phyloP scores from a whole-genome alignment of 2,329 filamentous ascomycete genomes.

The Colletotrichum phormii region DNA sequence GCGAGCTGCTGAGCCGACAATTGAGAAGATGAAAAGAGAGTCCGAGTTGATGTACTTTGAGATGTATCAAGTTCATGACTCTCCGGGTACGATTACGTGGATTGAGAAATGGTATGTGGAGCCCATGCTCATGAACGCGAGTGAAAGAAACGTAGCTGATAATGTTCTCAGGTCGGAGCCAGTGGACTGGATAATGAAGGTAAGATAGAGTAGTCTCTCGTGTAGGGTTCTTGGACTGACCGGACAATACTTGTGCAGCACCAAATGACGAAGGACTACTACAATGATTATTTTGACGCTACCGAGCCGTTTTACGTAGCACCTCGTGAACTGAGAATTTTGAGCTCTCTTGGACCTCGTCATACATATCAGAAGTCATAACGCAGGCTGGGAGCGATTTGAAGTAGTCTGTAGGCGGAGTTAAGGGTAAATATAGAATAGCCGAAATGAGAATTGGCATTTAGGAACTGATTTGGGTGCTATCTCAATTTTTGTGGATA shows the following conservation, averaged over 20 bases:
- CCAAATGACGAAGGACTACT: conserved; percentile 34
- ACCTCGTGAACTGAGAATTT: conserved; percentile 20
- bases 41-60: conserved; percentile 30
- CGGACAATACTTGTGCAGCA: background rate
- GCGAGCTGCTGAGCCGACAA: conserved; percentile 20
- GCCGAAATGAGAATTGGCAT: background rate
- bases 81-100: conserved; percentile 31
- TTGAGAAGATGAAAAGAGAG: conserved; percentile 30
- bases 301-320: conserved; percentile 30
- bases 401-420: background rate
- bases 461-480: too few species aligned
- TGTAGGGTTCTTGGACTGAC: rapidly evolving
- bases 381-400: background rate
- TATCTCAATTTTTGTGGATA: too few species aligned
- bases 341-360: conserved; percentile 26
- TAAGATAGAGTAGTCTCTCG: background rate
- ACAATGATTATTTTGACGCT: conserved; percentile 29
- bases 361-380: conserved; percentile 20
- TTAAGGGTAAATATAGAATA: background rate
- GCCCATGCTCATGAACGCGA: rapidly evolving
- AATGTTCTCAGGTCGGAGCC: conserved; percentile 8
- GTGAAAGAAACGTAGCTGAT: background rate
- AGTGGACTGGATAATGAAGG: conserved; percentile 32
- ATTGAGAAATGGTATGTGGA: conserved; percentile 26
- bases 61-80: conserved; percentile 32